A percentile compares a stretch with the other conserved stretches of the same genome.
Evolutionary conservation across 768 basidiomycete species (phyloP).

Genomic region (Grammothele lineata): DNA sequence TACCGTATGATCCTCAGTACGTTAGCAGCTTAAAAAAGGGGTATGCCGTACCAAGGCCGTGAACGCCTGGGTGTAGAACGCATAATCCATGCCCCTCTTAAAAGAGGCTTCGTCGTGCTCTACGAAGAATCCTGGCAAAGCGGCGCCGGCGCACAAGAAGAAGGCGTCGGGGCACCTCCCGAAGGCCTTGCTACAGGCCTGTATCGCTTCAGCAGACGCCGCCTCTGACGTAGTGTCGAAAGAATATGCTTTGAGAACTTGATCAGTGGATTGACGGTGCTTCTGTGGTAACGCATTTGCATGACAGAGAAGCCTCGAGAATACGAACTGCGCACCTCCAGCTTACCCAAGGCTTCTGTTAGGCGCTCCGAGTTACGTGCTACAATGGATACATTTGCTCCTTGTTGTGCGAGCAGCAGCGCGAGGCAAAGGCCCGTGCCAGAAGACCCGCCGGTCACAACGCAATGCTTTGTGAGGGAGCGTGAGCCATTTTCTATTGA

Average conservation of each 20-base stretch:
- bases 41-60: constrained; percentile 43
- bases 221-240: constrained; percentile 53
- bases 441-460: constrained; percentile 79
- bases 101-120: constrained; percentile 62
- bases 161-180: constrained; percentile 69
- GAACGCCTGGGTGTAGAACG: constrained; percentile 54
- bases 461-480: constrained; percentile 57
- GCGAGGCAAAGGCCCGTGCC: constrained; percentile 80
- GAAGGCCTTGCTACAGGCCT: constrained; percentile 51
- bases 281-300: too few relatives aligned
- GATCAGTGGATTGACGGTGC: constrained; percentile 47
- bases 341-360: constrained; percentile 49
- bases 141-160: constrained; percentile 74
- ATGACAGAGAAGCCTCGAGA: not conserved
- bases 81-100: constrained; percentile 45
- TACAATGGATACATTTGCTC: constrained; percentile 83
- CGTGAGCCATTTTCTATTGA: too few relatives aligned
- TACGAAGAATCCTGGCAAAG: constrained; percentile 72
- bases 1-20: constrained; percentile 22
- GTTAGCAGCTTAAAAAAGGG: too few relatives aligned
- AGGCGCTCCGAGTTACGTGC: constrained; percentile 67
- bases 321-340: constrained; percentile 54
- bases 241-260: constrained; percentile 63
- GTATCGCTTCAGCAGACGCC: constrained; percentile 57
- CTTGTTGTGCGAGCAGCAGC: constrained; percentile 58